Evolutionary conservation across 176 grass and related monocot genomes (phyloP).

Genomic region (Cenchrus americanus): DNA sequence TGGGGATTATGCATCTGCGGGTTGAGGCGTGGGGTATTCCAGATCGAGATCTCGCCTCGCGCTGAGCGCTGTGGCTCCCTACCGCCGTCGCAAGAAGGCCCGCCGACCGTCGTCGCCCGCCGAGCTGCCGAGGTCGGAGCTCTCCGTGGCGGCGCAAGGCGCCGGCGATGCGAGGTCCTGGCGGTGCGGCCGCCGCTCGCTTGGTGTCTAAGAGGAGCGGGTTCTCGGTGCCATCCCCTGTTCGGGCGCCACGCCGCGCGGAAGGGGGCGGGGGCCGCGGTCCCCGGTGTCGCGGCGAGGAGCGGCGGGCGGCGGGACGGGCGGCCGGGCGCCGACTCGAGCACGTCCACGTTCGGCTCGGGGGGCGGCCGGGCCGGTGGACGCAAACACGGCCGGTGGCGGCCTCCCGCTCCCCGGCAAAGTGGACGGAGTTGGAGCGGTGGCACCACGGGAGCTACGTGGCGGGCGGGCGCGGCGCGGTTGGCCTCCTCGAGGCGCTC

Average conservation of each 20-base stretch:
- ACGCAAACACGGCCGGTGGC: conserved; percentile 49
- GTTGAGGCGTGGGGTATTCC: no score
- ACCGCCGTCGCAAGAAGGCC: no score
- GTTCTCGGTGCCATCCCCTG: not conserved
- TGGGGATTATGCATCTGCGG: no score
- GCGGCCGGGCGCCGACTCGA: conserved; percentile 11
- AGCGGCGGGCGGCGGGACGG: conserved; percentile 14
- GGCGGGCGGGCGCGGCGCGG: conserved; percentile 49
- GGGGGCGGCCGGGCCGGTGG: conserved; percentile 44
- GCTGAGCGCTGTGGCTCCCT: no score
- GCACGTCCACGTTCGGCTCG: not conserved
- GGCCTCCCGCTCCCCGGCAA: not conserved
- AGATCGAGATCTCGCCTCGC: no score
- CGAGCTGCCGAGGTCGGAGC: no score
- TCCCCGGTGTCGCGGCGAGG: not conserved
- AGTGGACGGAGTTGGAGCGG: conserved; percentile 73
- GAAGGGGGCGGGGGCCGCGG: not conserved
- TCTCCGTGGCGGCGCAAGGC: not conserved
- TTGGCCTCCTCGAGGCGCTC: conserved; percentile 50
- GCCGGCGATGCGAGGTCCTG: not conserved
- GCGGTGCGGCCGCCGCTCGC: not conserved
- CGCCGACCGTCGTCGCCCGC: no score
- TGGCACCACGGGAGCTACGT: conserved; percentile 57
- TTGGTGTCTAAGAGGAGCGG: not conserved
- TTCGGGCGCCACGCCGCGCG: not conserved